Conservation (phyloP, 345 rosid species). For the Syzygium grande region DNA sequence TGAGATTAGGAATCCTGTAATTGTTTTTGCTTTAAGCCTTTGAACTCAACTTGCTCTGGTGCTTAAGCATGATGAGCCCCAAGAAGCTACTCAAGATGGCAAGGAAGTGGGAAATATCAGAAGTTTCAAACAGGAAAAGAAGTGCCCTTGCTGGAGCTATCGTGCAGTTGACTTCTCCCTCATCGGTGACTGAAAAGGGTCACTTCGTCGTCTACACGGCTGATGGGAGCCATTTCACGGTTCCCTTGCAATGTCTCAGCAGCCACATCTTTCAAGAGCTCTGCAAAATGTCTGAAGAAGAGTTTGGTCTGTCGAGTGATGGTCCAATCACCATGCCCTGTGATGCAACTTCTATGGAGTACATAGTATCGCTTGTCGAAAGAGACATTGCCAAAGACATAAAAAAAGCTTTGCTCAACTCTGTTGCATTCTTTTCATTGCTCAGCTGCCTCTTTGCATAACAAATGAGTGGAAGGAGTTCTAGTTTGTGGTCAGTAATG, state of each 20-base stretch:
- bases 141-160: conserved; percentile 2
- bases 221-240: background rate
- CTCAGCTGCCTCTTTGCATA: background rate
- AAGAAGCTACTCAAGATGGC: conserved; percentile 22
- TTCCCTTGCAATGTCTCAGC: background rate
- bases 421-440: background rate
- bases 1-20: background rate
- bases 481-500: background rate
- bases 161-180: background rate
- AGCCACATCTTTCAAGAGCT: conserved; percentile 2
- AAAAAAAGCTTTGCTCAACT: conserved; percentile 11
- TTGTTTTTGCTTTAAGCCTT: background rate
- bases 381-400: background rate
- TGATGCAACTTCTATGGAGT: conserved; percentile 13
- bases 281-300: conserved; percentile 17
- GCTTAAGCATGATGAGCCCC: background rate
- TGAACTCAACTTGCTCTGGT: background rate
- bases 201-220: background rate
- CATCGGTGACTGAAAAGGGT: background rate
- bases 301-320: conserved; percentile 15
- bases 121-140: conserved; percentile 1
- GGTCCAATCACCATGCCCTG: conserved; percentile 21
- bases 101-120: conserved; percentile 15
- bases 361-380: conserved; percentile 3
- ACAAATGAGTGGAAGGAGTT: background rate